Evolutionary conservation across 768 basidiomycete species (phyloP), one percentile per base, ranked within the genome.

Genomic region (Thelephora aurantiotincta): DNA sequence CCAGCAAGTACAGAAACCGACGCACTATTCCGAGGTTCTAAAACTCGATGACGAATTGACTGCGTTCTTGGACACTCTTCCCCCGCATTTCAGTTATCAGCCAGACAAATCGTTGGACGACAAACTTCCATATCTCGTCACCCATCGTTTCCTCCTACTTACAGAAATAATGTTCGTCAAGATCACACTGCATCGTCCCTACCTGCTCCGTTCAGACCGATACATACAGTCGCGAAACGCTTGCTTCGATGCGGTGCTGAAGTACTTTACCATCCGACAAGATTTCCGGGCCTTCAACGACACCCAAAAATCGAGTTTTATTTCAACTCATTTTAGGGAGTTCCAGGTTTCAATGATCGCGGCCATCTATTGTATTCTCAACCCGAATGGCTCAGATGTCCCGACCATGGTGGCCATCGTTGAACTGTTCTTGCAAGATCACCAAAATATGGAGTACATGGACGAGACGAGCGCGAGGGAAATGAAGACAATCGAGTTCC

Each of bases 261-360:
- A 79, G 57, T 91, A 94, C 60, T 92, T 85, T 58, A 72, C 80
- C 54, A 78, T 91, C 51, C 78, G 87, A 44, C 73, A 76, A 50
- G 73, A 71, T 3, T 88, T 87, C 58, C 69, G 79, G 50, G 70
- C 77, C 49, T 63, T 68, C 20, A 70, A 78, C 49, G 70, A 78
- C 0, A 74, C 73, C 55, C 82, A 82, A 57, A 75, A 74, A 12
- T 74, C 73, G 19, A 76, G 77, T 54, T 80, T 82, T 43, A 70
- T 87, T 23, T 78, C 85, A 55, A 87, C 84, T 52, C 83, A 82
- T 6, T 90, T 89, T 57, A 71, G 87, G 48, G 87, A 89, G 56
- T 91, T 91, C 63, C 87, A 89, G 60, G 81, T 84, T 7, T 82
- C 85, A 9, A 87, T 92, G 86, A 82, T 91, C 47, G 81, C 82